Conservation (phyloP, 2,329 filamentous ascomycete species). For the Fusarium incarnatum region DNA sequence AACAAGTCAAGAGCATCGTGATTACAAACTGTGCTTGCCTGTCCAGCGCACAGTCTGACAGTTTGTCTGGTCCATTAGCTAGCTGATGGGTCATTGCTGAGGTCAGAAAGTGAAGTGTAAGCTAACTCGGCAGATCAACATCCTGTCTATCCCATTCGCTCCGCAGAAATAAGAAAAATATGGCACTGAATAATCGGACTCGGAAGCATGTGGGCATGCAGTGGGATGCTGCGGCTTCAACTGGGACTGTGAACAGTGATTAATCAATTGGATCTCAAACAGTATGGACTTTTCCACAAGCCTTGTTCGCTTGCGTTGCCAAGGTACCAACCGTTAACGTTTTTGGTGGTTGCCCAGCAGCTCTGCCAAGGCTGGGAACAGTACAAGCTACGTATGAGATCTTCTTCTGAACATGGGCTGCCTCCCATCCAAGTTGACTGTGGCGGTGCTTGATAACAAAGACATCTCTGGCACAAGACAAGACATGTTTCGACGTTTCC, state of each 20-base stretch:
- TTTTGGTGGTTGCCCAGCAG: slow-evolving; percentile 34
- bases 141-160: slow-evolving; percentile 37
- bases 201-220: slow-evolving; percentile 26
- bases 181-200: slow-evolving; percentile 19
- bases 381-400: slow-evolving; percentile 13
- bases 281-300: slow-evolving; percentile 25
- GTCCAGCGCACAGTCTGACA: slow-evolving; percentile 12
- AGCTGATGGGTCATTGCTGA: slow-evolving; percentile 17
- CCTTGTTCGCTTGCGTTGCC: slow-evolving; percentile 39
- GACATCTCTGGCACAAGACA: neutral
- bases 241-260: neutral
- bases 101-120: slow-evolving; percentile 12
- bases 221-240: neutral
- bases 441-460: slow-evolving; percentile 24
- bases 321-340: slow-evolving; percentile 38
- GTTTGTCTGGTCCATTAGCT: slow-evolving; percentile 7
- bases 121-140: slow-evolving; percentile 30
- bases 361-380: slow-evolving; percentile 35
- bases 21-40: slow-evolving; percentile 13
- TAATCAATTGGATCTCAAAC: slow-evolving; percentile 20
- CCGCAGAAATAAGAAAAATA: neutral
- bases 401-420: slow-evolving; percentile 27
- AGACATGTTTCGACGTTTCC: slow-evolving; percentile 3
- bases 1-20: slow-evolving; percentile 10
- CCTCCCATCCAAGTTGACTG: slow-evolving; percentile 19